phyloP scores from a whole-genome alignment of 2,329 filamentous ascomycete species.

The Colletotrichum orchidophilum region DNA sequence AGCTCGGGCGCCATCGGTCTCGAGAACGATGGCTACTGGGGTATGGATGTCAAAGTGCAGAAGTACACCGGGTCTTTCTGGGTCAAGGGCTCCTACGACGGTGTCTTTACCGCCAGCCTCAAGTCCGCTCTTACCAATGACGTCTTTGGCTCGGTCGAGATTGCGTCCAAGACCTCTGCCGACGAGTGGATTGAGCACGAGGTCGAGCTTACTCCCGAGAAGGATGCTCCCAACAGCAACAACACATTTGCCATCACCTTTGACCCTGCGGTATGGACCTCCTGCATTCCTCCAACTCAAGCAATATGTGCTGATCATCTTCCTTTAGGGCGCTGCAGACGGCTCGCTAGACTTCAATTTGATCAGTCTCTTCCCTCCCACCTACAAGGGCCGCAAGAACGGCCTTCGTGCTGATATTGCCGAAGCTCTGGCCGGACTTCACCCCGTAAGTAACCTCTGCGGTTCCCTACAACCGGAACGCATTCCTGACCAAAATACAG shows the following conservation, averaged over 20 bases:
- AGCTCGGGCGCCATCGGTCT: constrained; percentile 53
- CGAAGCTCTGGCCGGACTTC: constrained; percentile 59
- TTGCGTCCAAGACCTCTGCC: constrained; percentile 52
- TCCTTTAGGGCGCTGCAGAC: constrained; percentile 44
- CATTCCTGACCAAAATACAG: not conserved
- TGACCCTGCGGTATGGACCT: constrained; percentile 47
- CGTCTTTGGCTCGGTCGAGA: constrained; percentile 55
- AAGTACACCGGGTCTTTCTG: constrained; percentile 63
- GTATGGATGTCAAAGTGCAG: constrained; percentile 59
- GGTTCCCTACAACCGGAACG: not conserved
- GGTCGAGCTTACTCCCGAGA: constrained; percentile 52
- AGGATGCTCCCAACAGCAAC: constrained; percentile 61
- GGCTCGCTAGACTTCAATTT: constrained; percentile 64
- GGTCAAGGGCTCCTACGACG: constrained; percentile 59
- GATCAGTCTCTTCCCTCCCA: constrained; percentile 68
- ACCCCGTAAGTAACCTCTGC: constrained; percentile 49
- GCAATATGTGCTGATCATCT: not conserved
- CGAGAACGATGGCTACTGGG: constrained; percentile 65
- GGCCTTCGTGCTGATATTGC: constrained; percentile 66
- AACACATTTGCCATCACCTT: constrained; percentile 67
- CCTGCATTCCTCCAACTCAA: not conserved
- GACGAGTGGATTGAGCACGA: constrained; percentile 62
- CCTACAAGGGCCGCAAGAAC: constrained; percentile 66
- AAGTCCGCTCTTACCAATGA: constrained; percentile 54
- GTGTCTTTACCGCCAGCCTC: constrained; percentile 57